A percentile compares a stretch with the other conserved stretches of the same genome.
Conservation (phyloP, 2,329 filamentous ascomycete genomes). For the Ceratocystis colombiana region DNA sequence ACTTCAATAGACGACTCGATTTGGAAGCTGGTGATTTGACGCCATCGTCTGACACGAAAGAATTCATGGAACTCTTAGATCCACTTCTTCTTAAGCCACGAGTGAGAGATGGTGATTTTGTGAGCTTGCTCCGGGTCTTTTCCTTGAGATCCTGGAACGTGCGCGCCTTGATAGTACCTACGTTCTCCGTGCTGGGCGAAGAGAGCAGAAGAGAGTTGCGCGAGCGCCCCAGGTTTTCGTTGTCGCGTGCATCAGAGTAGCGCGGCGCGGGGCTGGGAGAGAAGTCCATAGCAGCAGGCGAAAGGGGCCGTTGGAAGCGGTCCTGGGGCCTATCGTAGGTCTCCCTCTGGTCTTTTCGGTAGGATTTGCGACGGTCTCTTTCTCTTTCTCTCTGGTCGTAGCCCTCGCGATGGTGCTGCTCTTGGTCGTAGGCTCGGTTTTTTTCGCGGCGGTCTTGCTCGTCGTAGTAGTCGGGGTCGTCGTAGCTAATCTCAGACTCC, state of each 20-base stretch:
- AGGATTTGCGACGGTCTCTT: background rate
- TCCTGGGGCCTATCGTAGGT: background rate
- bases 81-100: constrained; percentile 23
- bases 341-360: background rate
- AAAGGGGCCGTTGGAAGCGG: constrained; percentile 14
- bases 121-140: constrained; percentile 21
- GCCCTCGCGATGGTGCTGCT: background rate
- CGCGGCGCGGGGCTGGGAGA: constrained; percentile 12
- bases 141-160: constrained; percentile 17
- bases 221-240: background rate
- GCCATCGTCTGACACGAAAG: constrained; percentile 23
- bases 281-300: constrained; percentile 18
- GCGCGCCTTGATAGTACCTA: constrained; percentile 4
- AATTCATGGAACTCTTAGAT: constrained; percentile 24
- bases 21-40: constrained; percentile 20
- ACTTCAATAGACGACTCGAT: constrained; percentile 22
- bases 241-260: constrained; percentile 13
- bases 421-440: background rate
- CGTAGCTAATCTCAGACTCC: constrained; percentile 23
- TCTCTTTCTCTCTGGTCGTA: background rate
- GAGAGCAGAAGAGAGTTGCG: constrained; percentile 1
- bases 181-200: constrained; percentile 19
- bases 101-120: constrained; percentile 21
- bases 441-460: constrained; percentile 1
- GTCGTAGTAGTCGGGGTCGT: constrained; percentile 17